A percentile compares a stretch with the other conserved stretches of the same genome.
Evolutionary conservation across 257 asterid genomes (phyloP).

Genomic region (Solanum corneliomulleri): DNA sequence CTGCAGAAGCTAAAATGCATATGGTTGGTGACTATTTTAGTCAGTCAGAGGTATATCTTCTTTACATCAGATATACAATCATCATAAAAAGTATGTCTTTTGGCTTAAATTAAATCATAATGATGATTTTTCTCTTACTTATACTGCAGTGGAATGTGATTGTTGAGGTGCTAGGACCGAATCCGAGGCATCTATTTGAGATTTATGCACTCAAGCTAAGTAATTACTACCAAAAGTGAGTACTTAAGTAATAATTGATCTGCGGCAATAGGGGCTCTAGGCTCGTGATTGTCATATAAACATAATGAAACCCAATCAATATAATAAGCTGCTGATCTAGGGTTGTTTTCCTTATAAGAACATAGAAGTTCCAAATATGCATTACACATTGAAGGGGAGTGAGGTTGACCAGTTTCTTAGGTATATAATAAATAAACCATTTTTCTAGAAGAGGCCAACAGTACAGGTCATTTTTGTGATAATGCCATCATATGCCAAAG

Average conservation of each 20-base stretch:
- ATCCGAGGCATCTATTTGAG: slow-evolving; percentile 90
- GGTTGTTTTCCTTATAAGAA: background rate
- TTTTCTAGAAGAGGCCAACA: background rate
- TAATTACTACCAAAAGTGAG: slow-evolving; percentile 63
- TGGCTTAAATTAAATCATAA: background rate
- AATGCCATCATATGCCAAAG: background rate
- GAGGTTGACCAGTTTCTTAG: background rate
- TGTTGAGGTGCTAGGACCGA: slow-evolving; percentile 70
- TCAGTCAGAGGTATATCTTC: slow-evolving; percentile 58
- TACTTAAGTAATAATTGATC: background rate
- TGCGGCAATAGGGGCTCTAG: background rate
- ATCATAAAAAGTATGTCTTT: background rate
- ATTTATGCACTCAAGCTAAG: slow-evolving; percentile 74
- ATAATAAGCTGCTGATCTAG: background rate
- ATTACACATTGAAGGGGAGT: background rate
- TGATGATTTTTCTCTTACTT: background rate
- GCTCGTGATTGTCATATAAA: background rate
- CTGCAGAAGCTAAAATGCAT: slow-evolving; percentile 83
- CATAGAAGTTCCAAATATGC: background rate
- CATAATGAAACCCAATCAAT: background rate
- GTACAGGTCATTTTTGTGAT: background rate
- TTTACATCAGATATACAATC: background rate
- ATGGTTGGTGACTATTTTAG: slow-evolving; percentile 69
- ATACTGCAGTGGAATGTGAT: slow-evolving; percentile 66
- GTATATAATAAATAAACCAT: background rate